Evolutionary conservation across 2,329 filamentous ascomycete genomes (phyloP).

Genomic region (Pyrenophora tritici-repentis): DNA sequence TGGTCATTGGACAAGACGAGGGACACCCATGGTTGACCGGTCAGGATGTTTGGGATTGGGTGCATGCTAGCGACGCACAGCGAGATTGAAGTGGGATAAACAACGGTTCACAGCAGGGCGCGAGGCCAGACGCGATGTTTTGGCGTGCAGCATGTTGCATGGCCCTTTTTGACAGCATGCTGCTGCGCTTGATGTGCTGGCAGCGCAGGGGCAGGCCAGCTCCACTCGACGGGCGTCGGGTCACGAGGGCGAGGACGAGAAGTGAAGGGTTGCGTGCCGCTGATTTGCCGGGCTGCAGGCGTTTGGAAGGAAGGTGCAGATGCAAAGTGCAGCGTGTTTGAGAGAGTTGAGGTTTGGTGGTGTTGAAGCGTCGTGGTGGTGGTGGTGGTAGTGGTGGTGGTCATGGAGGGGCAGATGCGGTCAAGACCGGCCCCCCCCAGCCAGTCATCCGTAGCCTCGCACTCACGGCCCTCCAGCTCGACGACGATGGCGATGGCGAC

Average conservation of each 20-base stretch:
- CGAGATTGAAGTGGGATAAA: conserved; percentile 37
- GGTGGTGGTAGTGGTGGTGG: no score
- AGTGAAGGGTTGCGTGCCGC: conserved; percentile 15
- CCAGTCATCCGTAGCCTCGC: neutral
- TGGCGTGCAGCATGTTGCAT: conserved; percentile 30
- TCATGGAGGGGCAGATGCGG: conserved; percentile 17
- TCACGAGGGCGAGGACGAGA: conserved; percentile 26
- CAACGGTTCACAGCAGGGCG: conserved; percentile 33
- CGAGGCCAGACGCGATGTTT: conserved; percentile 24
- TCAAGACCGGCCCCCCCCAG: conserved; percentile 13
- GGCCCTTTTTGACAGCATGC: conserved; percentile 36
- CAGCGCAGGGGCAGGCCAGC: conserved; percentile 13
- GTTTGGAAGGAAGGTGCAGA: conserved; percentile 1
- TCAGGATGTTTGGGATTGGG: conserved; percentile 16
- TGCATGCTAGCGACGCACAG: conserved; percentile 29
- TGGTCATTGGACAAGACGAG: conserved; percentile 27
- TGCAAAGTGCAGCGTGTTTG: conserved; percentile 6
- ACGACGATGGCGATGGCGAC: conserved; percentile 1
- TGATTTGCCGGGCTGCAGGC: conserved; percentile 21
- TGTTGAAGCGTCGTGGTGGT: conserved; percentile 3
- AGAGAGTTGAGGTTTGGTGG: conserved; percentile 4
- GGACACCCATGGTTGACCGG: conserved; percentile 1
- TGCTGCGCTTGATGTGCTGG: conserved; percentile 21
- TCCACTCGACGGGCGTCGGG: conserved; percentile 31
- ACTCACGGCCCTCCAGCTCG: neutral